Base-by-base conservation (phyloP, 1,284 basidiomycete genomes). In the Mycosarcoma mackinlayi region DNA sequence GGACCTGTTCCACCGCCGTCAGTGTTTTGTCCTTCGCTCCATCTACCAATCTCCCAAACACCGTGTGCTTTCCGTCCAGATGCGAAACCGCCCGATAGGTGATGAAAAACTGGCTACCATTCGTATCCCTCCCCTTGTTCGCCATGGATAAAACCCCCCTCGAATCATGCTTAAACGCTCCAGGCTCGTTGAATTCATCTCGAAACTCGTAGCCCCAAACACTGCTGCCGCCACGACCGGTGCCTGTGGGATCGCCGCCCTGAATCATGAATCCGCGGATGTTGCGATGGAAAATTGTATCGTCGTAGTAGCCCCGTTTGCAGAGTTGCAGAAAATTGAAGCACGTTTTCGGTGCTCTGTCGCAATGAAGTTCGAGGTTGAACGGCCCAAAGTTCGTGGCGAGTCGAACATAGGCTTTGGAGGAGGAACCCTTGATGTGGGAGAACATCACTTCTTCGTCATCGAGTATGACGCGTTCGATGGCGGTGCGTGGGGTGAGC, bases 191-290 rank as follows among this genome's bases (percentile, higher is more conserved):
- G 77, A 91, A 88, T 84, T 98, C 95, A 79, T 98, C 95, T 54
- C 93, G 87, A 84, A 99, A 99, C 6, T 92, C 91, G 23, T 91
- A 92, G 4, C 92, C 93, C 95, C 95, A 98, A 80, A 89, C 90
- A n/a, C 92, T 94, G 78, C 92, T 86, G 6, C 95, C 95, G 4
- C 95, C 96, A 25, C 91, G 86, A 1, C 96, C 95, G 2, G 94
- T 98, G 1, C 96, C 95, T 0, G 93, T 94, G 3, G 94, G 94
- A 83, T 98, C 94, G 41, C 94, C 95, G 1, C 93, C 94, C 87
- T 97, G 94, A 25, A 94, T 88, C 96, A 99, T 98, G 82, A 99
- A 99, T 0, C 92, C 94, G 6, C 94, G 94, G 13, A 99, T 93
- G 45, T 96, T 86, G 31, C 95, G 89, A 81, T 99, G 95, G 83